A percentile compares a stretch with the other conserved stretches of the same genome.
These are phyloP conservation scores for Dacryopinax primogenitus DNA, from an alignment of 768 basidiomycete genomes.

Conservation along the genomic window DNA sequence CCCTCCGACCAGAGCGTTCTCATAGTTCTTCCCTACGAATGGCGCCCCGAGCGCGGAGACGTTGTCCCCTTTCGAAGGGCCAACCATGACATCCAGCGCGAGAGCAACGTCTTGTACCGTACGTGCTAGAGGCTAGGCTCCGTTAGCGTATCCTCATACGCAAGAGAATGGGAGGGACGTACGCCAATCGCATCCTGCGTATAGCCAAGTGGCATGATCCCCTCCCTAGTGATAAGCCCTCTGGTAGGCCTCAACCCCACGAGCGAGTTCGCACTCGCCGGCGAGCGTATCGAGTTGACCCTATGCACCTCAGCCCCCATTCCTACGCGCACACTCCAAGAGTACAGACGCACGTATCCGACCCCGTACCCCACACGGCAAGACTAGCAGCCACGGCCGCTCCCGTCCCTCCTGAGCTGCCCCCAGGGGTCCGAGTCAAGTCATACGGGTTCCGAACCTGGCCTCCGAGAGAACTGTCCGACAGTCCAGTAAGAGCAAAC, in stretches of 20 bases:
- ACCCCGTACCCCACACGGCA: conserved; percentile 1
- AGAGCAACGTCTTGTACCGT: not conserved
- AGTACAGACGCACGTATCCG: not conserved
- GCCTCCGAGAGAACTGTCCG: conserved; percentile 6
- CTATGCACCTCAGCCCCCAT: not conserved
- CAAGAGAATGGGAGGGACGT: not conserved
- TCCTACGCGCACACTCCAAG: not conserved
- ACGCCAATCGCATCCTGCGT: conserved; percentile 1
- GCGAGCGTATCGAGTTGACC: conserved; percentile 6
- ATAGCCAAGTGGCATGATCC: not conserved
- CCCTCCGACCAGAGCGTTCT: not conserved
- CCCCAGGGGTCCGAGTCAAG: not conserved
- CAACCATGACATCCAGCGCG: conserved; percentile 1
- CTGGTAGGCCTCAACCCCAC: conserved; percentile 1
- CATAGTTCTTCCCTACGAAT: not conserved
- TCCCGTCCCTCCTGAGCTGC: not conserved
- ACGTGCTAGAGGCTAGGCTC: not conserved
- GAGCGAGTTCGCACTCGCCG: not conserved
- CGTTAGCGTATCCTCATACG: not conserved
- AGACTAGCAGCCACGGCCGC: not conserved
- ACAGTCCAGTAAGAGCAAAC: conserved; percentile 2
- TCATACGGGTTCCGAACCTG: not conserved
- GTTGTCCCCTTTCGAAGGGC: conserved; percentile 1
- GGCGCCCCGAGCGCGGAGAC: conserved; percentile 1
- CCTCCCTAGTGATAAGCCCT: not conserved